Evolutionary conservation across 2,329 filamentous ascomycete genomes (phyloP).

Genomic region (Hymenoscyphus fructigenus): DNA sequence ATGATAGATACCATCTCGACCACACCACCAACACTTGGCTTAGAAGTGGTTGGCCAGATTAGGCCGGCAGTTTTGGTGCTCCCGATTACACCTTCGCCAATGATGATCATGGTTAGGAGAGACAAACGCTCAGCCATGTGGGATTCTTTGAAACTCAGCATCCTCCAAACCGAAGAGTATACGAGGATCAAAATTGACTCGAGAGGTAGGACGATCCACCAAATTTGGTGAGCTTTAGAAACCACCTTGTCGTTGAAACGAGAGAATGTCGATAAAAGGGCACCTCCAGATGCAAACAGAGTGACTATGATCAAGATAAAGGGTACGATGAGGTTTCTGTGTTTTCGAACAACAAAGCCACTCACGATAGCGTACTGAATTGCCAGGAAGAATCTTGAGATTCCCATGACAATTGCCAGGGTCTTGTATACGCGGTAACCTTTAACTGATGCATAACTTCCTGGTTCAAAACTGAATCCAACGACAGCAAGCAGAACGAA

Average conservation of each 20-base stretch:
- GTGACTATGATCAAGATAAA: slow-evolving; percentile 36
- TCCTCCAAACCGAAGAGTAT: slow-evolving; percentile 49
- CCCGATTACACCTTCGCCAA: slow-evolving; percentile 57
- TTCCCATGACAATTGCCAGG: slow-evolving; percentile 39
- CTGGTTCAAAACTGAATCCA: slow-evolving; percentile 15
- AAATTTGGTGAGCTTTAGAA: slow-evolving; percentile 34
- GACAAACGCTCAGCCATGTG: slow-evolving; percentile 57
- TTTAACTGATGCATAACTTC: slow-evolving; percentile 10
- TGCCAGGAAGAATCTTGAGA: slow-evolving; percentile 37
- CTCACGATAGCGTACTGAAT: slow-evolving; percentile 40
- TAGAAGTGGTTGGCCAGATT: slow-evolving; percentile 12
- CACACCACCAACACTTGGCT: slow-evolving; percentile 14
- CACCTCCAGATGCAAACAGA: slow-evolving; percentile 37
- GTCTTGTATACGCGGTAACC: slow-evolving; percentile 19
- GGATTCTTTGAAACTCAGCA: slow-evolving; percentile 55
- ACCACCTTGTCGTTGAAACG: slow-evolving; percentile 20
- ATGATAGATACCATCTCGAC: slow-evolving; percentile 37
- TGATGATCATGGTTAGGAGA: slow-evolving; percentile 56
- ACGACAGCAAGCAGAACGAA: slow-evolving; percentile 54
- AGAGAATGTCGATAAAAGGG: slow-evolving; percentile 42
- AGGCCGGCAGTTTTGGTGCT: slow-evolving; percentile 45
- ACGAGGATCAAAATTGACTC: slow-evolving; percentile 49
- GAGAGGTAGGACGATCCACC: slow-evolving; percentile 49
- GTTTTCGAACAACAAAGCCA: slow-evolving; percentile 36
- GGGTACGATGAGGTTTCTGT: slow-evolving; percentile 25